Evolutionary conservation across 1,284 basidiomycete species (phyloP), one percentile per base, ranked within the genome.

Genomic region (Apiotrichum sp.): DNA sequence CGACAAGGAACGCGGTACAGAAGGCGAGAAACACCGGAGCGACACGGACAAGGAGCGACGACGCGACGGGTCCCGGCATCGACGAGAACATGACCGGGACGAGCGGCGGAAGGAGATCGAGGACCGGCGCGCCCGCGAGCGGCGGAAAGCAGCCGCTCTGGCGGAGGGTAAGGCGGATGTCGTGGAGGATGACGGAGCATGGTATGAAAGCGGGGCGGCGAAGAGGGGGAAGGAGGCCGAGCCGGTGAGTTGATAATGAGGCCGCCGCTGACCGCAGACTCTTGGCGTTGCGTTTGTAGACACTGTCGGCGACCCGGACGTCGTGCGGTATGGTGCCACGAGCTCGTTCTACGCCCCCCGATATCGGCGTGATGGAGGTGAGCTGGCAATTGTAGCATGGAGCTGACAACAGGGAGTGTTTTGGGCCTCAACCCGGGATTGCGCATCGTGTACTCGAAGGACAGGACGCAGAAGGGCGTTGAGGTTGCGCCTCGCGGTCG

Each of bases 131-230:
- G 54, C 16, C 1, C 38, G 50, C 1, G 62, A 64, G 4, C 53
- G 58, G 10, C 47, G 47, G 8, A 47, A 47, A 14, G 47, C 47
- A 1, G 16, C 16, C 1, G 47, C 14, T 7, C 35, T 47, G n/a
- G 35, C 45, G 2, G 33, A n/a, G 1, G 42, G 52, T 14, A 38
- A 43, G 9, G 58, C 58, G 0, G 41, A 47, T 14, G 58, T 9
- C 8, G 9, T 7, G 8, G n/a, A 43, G 4, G 65, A 62, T 2
- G 66, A 65, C 49, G 64, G 63, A 2, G 55, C 64, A 1, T 71
- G 69, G 69, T 71, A 71, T 47, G 69, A 66, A 40, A 57, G 51
- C 8, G n/a, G n/a, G n/a, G n/a, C n/a, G n/a, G n/a, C n/a, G n/a
- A n/a, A n/a, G n/a, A n/a, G n/a, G n/a, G n/a, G n/a, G n/a, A n/a